Base-by-base conservation (phyloP, 73 alveolate genomes). In the Paramecium primaurelia region DNA sequence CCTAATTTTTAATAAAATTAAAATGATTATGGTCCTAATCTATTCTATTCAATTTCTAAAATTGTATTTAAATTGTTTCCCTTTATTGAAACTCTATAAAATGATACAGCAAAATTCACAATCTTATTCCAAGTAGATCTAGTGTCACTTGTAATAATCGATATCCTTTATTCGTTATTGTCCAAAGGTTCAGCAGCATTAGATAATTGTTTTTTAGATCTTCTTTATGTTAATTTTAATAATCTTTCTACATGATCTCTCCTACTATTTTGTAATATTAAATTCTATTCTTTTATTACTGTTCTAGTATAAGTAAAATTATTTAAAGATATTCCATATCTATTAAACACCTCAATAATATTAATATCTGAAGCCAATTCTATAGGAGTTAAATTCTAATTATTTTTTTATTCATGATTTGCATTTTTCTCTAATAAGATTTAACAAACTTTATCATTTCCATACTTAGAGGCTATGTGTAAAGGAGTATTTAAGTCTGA, bases 1-100 rank as follows among this genome's bases (percentile, higher is more conserved):
- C 99, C 99, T n/a, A 96, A 92, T 18, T 94, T 88, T 83, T 92
- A 47, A 26, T 95, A 86, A 30, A 96, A 93, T 37, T 54, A 77
- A 71, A 96, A 96, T n/a, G 94, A 87, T 20, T 77, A 49, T n/a
- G 98, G 97, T 14, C 96, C 92, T 14, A 96, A 83, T 64, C 64
- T 94, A 45, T 69, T 34, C 8, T 28, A 28, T 20, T 40, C 30
- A 28, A 28, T 64, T 25, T 18, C 86, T 36, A 8, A 64, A 64
- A 6, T 2, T 1, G 28, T 9, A 64, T 37, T 32, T 1, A 22
- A 68, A 26, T 32, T 73, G n/a, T 80, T 80, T 45, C 44, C 69
- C 32, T 54, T 32, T 6, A 80, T n/a, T 8, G 73, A 9, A 0
- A 80, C 34, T 45, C 73, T 20, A 45, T 59, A 38, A 25, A 80